A percentile compares a stretch with the other conserved stretches of the same genome.
Evolutionary conservation across 1,284 basidiomycete genomes (phyloP).

Genomic region (Anthracocystis panici-leucophaei): DNA sequence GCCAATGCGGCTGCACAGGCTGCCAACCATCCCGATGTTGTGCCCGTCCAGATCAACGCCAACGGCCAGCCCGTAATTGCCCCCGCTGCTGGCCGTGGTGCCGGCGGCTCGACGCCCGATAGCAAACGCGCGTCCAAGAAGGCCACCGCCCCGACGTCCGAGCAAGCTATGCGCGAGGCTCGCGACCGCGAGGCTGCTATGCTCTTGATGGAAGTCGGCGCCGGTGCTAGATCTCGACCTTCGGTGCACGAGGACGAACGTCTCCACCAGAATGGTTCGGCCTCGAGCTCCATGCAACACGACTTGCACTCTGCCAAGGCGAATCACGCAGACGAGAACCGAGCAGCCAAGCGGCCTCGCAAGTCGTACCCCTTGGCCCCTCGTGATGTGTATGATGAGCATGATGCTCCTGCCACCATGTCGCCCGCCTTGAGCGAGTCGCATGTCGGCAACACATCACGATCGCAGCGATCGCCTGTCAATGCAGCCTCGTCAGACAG

Average conservation of each 20-base stretch:
- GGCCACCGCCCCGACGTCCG: slow-evolving; percentile 18
- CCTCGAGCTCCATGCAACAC: slow-evolving; percentile 34
- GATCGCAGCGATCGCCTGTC: slow-evolving; percentile 24
- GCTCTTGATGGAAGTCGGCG: slow-evolving; percentile 65
- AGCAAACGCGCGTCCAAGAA: slow-evolving; percentile 39
- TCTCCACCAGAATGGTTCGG: slow-evolving; percentile 9
- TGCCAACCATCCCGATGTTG: slow-evolving; percentile 38
- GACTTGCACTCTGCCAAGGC: slow-evolving; percentile 31
- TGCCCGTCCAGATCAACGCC: slow-evolving; percentile 45
- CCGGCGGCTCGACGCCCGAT: slow-evolving; percentile 23
- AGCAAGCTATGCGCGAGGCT: slow-evolving; percentile 53
- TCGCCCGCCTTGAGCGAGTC: slow-evolving; percentile 11
- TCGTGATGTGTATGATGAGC: slow-evolving; percentile 31
- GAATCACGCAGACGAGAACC: slow-evolving; percentile 17
- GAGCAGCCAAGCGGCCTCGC: slow-evolving; percentile 41
- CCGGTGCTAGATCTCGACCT: slow-evolving; percentile 30
- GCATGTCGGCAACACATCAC: not conserved
- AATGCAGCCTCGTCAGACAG: slow-evolving; percentile 22
- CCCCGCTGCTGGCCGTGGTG: slow-evolving; percentile 33
- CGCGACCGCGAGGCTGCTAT: slow-evolving; percentile 67
- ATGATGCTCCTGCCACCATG: slow-evolving; percentile 10
- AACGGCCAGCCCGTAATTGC: slow-evolving; percentile 50
- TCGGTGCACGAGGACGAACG: slow-evolving; percentile 39
- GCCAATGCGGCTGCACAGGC: slow-evolving; percentile 48
- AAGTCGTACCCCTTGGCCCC: slow-evolving; percentile 32